Evolutionary conservation across 2,329 filamentous ascomycete species (phyloP), one percentile per base, ranked within the genome.

Genomic region (Emergomyces pasteurianus): DNA sequence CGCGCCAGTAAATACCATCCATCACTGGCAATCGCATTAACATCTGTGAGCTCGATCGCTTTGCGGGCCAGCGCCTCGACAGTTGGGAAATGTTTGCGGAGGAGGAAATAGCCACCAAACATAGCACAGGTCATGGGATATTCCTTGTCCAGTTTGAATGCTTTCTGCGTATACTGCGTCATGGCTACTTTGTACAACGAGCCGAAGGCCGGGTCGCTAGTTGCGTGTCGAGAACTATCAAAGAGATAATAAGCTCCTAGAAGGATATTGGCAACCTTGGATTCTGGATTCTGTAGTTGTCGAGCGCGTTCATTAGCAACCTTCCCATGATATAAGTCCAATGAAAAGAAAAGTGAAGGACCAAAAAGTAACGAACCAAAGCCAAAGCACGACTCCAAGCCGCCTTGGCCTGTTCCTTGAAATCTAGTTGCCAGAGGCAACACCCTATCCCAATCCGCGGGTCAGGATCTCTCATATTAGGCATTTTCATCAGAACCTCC

Each of bases 361-460:
- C 5, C n/a, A n/a, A 23, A 23, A 16, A 28, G 2, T 10, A 40
- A 67, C 70, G 81, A 85, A 79, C 77, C 70, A 96, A 82, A 71
- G 95, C 89, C 34, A 96, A 77, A 14, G 88, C 86, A 64, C 94
- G 83, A 71, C 95, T 88, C 94, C 94, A 99, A 14, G 94, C 92
- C 55, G 81, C 79, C 71, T 89, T 92, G 8, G 95, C 94, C 68
- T 96, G 90, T 40, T 95, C 90, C 73, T 95, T 96, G 79, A 90
- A 91, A 12, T 92, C 92, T 34, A 99, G 81, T 73, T 96, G 90
- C 94, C 95, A 99, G 73, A 96, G 87, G 78, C 94, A 99, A 74
- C 90, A 94, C 53, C 94, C 94, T 69, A 99, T 92, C 60, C 94
- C 94, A 67, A 99, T 92, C 67, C 95, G 85, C 66, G 94, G 95